Percentiles rank a stretch among this genome's conserved stretches.
Evolutionary conservation across 73 alveolate species (phyloP).

Genomic region (Symbiodinium pilosum): DNA sequence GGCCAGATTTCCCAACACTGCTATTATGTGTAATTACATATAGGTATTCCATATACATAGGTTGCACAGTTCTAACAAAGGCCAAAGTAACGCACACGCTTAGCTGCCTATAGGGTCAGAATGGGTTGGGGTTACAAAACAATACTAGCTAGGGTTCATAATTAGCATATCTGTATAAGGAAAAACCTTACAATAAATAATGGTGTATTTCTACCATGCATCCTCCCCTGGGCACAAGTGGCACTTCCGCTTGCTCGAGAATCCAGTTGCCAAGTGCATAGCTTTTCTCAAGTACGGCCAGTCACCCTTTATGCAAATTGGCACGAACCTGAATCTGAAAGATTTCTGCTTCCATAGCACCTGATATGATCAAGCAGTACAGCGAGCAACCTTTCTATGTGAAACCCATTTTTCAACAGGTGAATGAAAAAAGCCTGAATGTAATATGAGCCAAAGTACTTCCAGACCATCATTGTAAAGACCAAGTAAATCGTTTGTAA

Average conservation of each 20-base stretch:
- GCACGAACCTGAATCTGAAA: background rate
- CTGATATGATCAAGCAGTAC: background rate
- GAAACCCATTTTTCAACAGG: background rate
- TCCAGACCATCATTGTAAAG: background rate
- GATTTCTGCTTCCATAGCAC: background rate
- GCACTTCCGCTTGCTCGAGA: background rate
- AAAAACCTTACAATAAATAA: no score
- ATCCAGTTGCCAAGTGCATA: background rate
- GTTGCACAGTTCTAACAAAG: no score
- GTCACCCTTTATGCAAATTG: background rate
- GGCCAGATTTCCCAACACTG: no score
- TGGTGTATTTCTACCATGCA: background rate
- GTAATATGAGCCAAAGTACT: background rate
- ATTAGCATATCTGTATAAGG: background rate
- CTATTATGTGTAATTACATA: no score
- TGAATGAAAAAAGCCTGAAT: background rate
- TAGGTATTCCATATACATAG: no score
- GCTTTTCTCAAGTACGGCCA: background rate
- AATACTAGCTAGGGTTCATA: background rate
- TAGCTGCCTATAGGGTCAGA: background rate
- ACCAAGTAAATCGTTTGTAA: background rate
- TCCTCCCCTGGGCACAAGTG: background rate
- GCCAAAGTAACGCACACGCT: no score
- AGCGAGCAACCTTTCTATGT: background rate
- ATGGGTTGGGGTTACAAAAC: background rate